Evolutionary conservation across 352 stramenopile species (phyloP), one percentile per base, ranked within the genome.

Genomic region (Phytophthora crassamura): DNA sequence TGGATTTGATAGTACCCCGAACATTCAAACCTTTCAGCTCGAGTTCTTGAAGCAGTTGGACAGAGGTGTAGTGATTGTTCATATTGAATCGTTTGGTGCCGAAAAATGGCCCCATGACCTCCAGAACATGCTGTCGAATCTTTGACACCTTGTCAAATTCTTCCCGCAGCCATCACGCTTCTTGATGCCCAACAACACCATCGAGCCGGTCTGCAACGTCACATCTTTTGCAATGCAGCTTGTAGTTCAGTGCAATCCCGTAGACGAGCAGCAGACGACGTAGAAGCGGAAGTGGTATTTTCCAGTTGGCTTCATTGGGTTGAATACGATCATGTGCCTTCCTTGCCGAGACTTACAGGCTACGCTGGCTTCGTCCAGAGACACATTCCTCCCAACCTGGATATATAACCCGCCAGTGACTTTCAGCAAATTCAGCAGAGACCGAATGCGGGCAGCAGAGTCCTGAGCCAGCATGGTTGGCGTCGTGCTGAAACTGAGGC

Each of bases 261-360:
- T 63, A 5, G 60, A 73, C 2, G 70, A 16, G 18, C 65, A 75
- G 33, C 70, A 75, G 9, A 54, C 48, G n/a, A 56, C 54, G 34
- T 75, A 72, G 18, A 78, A 51, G 43, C 57, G 55, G 49, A 75
- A 72, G 36, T 75, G 66, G 25, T 66, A 75, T 38, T 73, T 73
- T 0, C 61, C 70, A 25, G 33, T 57, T 5, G 69, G 51, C 18
- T 77, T 72, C 12, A 48, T 28, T 12, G 56, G 32, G 15, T 69
- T 74, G 51, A 55, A 78, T n/a, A 69, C 33, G 4, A 28, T 28
- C 25, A 28, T 28, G 25, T 28, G 25, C 25, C 25, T 28, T 28
- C 25, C 25, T 28, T 28, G 25, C 2, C 25, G 25, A 28, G 25
- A 28, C 4, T 4, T 28, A 4, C 25, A 28, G 2, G 25, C 25